Conservation (phyloP, 305 asterid species). For the Rubia occidens region DNA sequence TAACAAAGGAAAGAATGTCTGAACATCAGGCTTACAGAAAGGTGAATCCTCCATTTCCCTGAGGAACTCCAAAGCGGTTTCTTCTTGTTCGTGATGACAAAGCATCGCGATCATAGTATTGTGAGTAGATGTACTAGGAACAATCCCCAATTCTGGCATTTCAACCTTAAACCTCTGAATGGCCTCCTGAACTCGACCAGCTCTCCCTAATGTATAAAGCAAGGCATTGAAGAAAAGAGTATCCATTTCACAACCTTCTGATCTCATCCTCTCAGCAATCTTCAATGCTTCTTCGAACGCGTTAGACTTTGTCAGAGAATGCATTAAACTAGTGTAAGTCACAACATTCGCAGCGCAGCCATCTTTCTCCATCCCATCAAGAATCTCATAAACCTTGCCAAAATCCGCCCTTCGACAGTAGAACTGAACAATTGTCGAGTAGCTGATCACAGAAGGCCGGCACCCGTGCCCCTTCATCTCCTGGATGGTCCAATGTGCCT, state of each 20-base stretch:
- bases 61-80: conserved; percentile 43
- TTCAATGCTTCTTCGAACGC: conserved; percentile 43
- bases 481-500: conserved; percentile 85
- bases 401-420: conserved; percentile 50
- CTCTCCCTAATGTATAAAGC: conserved; percentile 58
- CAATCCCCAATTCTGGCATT: conserved; percentile 39
- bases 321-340: conserved; percentile 69
- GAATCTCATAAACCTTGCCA: conserved; percentile 47
- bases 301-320: conserved; percentile 49
- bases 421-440: conserved; percentile 61
- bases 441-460: conserved; percentile 72
- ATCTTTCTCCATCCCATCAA: conserved; percentile 67
- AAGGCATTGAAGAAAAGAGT: conserved; percentile 57
- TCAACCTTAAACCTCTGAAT: conserved; percentile 41
- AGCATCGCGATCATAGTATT: conserved; percentile 83
- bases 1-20: conserved; percentile 59
- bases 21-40: conserved; percentile 65
- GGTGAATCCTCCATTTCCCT: conserved; percentile 50
- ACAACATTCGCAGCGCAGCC: conserved; percentile 65
- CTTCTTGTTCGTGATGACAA: conserved; percentile 53
- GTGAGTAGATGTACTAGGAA: conserved; percentile 66
- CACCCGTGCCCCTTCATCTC: conserved; percentile 80
- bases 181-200: conserved; percentile 46
- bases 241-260: conserved; percentile 55
- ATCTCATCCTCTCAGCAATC: conserved; percentile 30